A percentile compares a stretch with the other conserved stretches of the same genome.
Conservation (phyloP, 1,284 basidiomycete species). For the Afroboletus lepidellus region DNA sequence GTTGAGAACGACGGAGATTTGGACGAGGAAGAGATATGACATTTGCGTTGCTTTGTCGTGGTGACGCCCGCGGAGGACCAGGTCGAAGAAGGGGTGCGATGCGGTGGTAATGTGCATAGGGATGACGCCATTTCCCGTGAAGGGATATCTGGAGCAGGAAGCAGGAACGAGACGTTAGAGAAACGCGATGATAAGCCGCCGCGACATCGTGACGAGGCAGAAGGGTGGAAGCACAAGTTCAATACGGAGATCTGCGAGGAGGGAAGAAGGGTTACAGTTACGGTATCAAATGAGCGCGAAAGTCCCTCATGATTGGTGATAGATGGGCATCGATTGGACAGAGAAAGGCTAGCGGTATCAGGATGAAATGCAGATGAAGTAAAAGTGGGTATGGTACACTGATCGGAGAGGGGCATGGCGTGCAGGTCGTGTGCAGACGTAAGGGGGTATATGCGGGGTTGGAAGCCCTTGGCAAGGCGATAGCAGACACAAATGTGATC, state of each 20-base stretch:
- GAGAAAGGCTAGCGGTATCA: too few relatives aligned
- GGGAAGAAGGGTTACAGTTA: constrained; percentile 34
- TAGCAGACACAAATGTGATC: constrained; percentile 70
- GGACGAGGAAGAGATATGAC: constrained; percentile 80
- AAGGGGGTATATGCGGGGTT: constrained; percentile 1
- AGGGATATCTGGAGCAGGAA: constrained; percentile 68
- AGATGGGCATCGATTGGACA: constrained; percentile 1
- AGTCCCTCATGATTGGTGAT: constrained; percentile 68
- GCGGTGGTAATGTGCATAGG: constrained; percentile 67
- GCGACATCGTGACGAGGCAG: not conserved
- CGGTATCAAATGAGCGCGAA: constrained; percentile 48
- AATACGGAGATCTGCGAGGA: not conserved
- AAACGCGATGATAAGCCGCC: constrained; percentile 4
- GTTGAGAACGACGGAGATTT: constrained; percentile 89
- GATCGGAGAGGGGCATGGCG: not conserved
- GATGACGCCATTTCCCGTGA: constrained; percentile 90
- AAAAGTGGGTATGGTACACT: not conserved
- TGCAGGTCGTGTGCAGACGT: not conserved
- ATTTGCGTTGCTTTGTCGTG: constrained; percentile 62
- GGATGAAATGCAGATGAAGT: too few relatives aligned
- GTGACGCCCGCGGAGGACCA: constrained; percentile 54
- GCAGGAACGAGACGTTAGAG: not conserved
- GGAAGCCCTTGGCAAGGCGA: constrained; percentile 60
- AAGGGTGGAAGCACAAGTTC: constrained; percentile 11
- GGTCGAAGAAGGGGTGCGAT: constrained; percentile 56